Evolutionary conservation across 495 filamentous ascomycete species (phyloP), one percentile per base, ranked within the genome.

Genomic region (Bathelium albidoporum): DNA sequence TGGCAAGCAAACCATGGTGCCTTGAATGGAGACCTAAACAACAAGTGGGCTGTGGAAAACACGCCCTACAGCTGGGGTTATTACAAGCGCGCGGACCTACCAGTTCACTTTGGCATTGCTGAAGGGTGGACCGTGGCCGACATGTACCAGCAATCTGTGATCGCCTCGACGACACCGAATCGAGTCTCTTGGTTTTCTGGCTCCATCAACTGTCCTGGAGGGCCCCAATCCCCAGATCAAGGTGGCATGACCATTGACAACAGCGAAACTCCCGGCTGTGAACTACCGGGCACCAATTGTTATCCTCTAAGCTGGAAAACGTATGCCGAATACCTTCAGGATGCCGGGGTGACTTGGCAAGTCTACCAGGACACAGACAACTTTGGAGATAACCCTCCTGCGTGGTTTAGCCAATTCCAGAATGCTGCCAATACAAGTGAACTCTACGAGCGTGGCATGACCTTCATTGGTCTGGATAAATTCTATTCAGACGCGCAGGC

Each of bases 111-210:
- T 69, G 76, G 76, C 16, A 77, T 82, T 69, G 81, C 80, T 0
- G 81, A 83, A 60, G 79, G 72, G 7, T 83, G 79, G 76, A 81
- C 79, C 2, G 67, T 79, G 22, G 80, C 74, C 16, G 81, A 83
- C 65, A 83, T 83, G 81, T 83, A 83, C 62, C 81, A 81, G 74
- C 80, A 83, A 71, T 72, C 73, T 11, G 77, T 82, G 62, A 78
- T 83, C 44, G 79, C 81, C 1, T 73, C 80, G 0, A 83, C 81
- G 0, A 82, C 78, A 61, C 80, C 81, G 2, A 83, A 83, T 62
- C 79, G 81, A 43, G 81, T 82, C 4, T 77, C 79, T n/a, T 75
- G 81, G 72, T 75, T 78, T 18, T 80, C 78, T 58, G 81, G 81
- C 20, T 79, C 76, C 0, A 74, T 82, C 64, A 82, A 83, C 66